These are phyloP conservation scores for Pugionium dolabratum DNA, from an alignment of 345 rosid species.

Conservation along the genomic window DNA sequence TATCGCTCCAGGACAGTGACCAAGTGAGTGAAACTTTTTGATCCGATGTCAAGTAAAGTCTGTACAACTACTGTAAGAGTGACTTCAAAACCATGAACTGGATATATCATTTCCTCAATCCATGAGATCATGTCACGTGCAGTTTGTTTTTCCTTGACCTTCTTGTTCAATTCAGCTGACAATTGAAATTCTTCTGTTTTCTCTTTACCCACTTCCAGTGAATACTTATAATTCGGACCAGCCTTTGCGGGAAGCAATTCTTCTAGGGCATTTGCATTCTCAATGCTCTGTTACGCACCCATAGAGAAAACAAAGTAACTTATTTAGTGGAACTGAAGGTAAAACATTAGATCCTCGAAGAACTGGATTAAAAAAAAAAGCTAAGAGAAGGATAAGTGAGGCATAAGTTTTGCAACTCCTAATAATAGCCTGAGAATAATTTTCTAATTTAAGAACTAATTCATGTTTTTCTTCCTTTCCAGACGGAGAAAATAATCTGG, in stretches of 20 bases:
- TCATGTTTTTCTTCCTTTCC: not conserved
- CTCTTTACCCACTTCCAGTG: slow-evolving; percentile 64
- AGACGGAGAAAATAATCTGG: not conserved
- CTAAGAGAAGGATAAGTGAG: not conserved
- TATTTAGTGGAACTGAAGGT: not conserved
- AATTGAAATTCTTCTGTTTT: slow-evolving; percentile 65
- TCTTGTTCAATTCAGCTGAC: slow-evolving; percentile 69
- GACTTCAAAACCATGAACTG: slow-evolving; percentile 68
- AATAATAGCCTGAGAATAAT: not conserved
- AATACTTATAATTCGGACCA: slow-evolving; percentile 66
- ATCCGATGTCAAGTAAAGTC: slow-evolving; percentile 90
- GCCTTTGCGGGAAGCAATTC: slow-evolving; percentile 91
- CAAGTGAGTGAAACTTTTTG: slow-evolving; percentile 96
- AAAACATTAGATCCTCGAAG: no score
- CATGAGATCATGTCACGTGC: slow-evolving; percentile 78
- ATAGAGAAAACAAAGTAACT: slow-evolving; percentile 13
- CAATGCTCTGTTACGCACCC: slow-evolving; percentile 68
- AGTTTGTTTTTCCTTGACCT: slow-evolving; percentile 85
- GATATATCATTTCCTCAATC: slow-evolving; percentile 76
- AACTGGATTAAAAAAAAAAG: not conserved
- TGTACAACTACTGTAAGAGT: slow-evolving; percentile 74
- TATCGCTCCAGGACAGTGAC: slow-evolving; percentile 94
- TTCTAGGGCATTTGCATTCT: slow-evolving; percentile 81
- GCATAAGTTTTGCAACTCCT: slow-evolving; percentile 3
- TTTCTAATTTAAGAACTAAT: not conserved